These are phyloP conservation scores for Dacryopinax spathularia DNA, from an alignment of 768 basidiomycete species.

Conservation along the genomic window DNA sequence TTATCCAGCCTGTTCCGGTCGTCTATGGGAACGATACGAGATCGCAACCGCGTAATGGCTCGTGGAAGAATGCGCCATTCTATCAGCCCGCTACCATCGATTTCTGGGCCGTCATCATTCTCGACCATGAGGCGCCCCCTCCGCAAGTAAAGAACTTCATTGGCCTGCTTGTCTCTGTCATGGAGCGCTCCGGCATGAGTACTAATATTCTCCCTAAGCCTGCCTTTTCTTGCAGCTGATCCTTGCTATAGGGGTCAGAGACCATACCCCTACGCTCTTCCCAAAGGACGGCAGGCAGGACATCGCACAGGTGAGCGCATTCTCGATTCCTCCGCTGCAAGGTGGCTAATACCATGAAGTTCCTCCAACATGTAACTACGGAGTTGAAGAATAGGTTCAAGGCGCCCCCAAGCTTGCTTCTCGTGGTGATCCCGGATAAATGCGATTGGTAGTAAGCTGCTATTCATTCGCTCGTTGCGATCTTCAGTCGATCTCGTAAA, in stretches of 20 bases:
- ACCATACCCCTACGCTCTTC: background rate
- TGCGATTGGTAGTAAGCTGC: background rate
- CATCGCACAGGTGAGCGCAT: background rate
- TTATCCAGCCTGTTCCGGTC: background rate
- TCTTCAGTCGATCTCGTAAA: background rate
- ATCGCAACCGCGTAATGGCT: background rate
- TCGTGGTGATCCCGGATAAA: background rate
- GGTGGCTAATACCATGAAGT: background rate
- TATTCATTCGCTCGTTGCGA: background rate
- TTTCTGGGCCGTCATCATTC: background rate
- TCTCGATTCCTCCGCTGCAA: background rate
- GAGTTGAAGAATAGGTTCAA: background rate
- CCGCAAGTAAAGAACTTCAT: background rate
- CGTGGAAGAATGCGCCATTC: background rate
- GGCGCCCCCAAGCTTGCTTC: background rate
- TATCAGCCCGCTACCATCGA: background rate
- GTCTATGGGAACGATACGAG: background rate
- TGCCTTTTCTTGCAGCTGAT: too few species aligned
- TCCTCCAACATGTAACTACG: background rate
- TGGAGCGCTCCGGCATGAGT: background rate
- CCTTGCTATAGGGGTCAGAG: background rate
- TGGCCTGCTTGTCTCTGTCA: background rate
- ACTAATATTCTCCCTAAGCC: too few species aligned
- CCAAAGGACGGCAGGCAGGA: background rate
- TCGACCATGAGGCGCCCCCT: background rate